Percentiles rank a stretch among this genome's conserved stretches.
phyloP scores from a whole-genome alignment of 768 basidiomycete genomes.

The Russula sp. region DNA sequence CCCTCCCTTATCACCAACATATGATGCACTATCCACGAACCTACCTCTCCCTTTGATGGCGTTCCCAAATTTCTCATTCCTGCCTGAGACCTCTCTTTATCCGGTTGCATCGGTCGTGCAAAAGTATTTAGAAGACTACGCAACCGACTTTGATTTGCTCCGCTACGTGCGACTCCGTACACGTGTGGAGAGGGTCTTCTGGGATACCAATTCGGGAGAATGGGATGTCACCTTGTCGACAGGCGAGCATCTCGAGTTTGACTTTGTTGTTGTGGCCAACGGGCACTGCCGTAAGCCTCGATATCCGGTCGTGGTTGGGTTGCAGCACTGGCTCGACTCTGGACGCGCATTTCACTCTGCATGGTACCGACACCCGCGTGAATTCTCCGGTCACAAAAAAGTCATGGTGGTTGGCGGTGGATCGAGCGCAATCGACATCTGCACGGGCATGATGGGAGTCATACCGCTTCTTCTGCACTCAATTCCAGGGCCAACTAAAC shows the following conservation, averaged over 20 bases:
- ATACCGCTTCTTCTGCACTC: constrained; percentile 53
- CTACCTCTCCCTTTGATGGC: constrained; percentile 76
- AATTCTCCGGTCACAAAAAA: constrained; percentile 30
- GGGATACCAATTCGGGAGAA: constrained; percentile 30
- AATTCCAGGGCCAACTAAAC: constrained; percentile 34
- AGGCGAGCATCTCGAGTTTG: constrained; percentile 39
- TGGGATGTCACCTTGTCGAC: constrained; percentile 49
- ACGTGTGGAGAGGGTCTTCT: constrained; percentile 43
- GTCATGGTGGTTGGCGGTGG: constrained; percentile 44
- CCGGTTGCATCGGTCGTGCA: constrained; percentile 57
- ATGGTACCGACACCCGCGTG: constrained; percentile 54
- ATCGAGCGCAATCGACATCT: constrained; percentile 67
- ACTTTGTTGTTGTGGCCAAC: constrained; percentile 68
- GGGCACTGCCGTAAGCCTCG: constrained; percentile 68
- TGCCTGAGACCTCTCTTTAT: constrained; percentile 65
- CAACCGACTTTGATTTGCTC: constrained; percentile 52
- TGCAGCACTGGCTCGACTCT: constrained; percentile 49
- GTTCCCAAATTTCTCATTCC: constrained; percentile 57
- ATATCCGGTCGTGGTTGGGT: constrained; percentile 54
- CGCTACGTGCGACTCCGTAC: constrained; percentile 61
- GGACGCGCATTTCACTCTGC: constrained; percentile 58
- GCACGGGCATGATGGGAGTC: constrained; percentile 46
- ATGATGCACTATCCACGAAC: constrained; percentile 79
- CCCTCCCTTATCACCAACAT: constrained; percentile 62
- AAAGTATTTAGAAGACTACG: constrained; percentile 64